phyloP scores from a whole-genome alignment of 2,329 filamentous ascomycete genomes.

The Diaporthe sp. region DNA sequence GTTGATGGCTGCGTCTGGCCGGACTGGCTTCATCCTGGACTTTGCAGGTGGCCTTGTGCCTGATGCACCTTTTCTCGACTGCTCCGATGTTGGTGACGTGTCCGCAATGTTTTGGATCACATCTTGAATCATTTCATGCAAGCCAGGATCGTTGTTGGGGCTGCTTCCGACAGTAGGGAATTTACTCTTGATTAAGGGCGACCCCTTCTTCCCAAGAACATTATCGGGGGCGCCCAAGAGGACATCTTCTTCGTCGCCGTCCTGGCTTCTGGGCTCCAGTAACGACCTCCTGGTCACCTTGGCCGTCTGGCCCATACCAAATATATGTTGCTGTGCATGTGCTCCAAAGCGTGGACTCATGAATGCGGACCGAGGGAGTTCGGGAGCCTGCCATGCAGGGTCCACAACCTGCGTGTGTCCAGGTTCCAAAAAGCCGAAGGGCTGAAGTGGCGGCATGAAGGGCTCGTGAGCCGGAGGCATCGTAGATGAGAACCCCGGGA shows the following conservation, averaged over 20 bases:
- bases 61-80: background rate
- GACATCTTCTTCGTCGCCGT: slow-evolving; percentile 50
- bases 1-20: background rate
- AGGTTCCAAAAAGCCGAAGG: slow-evolving; percentile 37
- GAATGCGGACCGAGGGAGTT: slow-evolving; percentile 47
- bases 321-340: background rate
- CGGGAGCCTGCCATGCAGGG: slow-evolving; percentile 55
- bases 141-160: slow-evolving; percentile 30
- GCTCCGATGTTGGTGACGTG: slow-evolving; percentile 27
- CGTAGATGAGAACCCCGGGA: slow-evolving; percentile 43
- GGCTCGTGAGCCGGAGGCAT: slow-evolving; percentile 42
- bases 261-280: slow-evolving; percentile 40
- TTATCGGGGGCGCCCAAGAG: slow-evolving; percentile 43
- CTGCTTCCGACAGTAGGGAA: slow-evolving; percentile 37
- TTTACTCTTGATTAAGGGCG: slow-evolving; percentile 35
- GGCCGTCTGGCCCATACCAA: slow-evolving; percentile 19
- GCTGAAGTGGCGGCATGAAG: background rate
- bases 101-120: slow-evolving; percentile 37
- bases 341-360: slow-evolving; percentile 35
- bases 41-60: background rate
- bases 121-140: slow-evolving; percentile 36
- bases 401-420: slow-evolving; percentile 47
- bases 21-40: background rate
- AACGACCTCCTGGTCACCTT: slow-evolving; percentile 40
- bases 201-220: slow-evolving; percentile 2